These are phyloP conservation scores for Lachnellula arida DNA, from an alignment of 2,329 filamentous ascomycete species.

Conservation along the genomic window DNA sequence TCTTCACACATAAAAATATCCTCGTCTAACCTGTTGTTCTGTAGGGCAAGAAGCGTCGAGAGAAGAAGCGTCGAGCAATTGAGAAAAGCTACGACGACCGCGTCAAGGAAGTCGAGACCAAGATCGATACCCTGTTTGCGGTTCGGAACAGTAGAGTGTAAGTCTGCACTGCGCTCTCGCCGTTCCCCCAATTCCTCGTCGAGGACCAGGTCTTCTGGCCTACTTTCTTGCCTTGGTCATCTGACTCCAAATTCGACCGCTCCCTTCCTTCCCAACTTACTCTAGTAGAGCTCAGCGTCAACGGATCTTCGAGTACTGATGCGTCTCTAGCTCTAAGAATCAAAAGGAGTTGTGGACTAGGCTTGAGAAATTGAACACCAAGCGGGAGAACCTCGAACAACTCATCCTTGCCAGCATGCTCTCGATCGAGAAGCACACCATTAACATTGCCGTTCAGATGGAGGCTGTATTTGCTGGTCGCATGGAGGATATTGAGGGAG, in stretches of 20 bases:
- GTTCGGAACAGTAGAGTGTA: slow-evolving; percentile 24
- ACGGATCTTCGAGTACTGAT: slow-evolving; percentile 1
- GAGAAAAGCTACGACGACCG: slow-evolving; percentile 22
- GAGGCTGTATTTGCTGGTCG: slow-evolving; percentile 23
- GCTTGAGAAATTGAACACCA: slow-evolving; percentile 26
- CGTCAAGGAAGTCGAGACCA: slow-evolving; percentile 21
- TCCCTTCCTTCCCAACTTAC: not conserved
- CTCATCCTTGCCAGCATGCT: slow-evolving; percentile 27
- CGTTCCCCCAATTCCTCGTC: no score
- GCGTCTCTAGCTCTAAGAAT: slow-evolving; percentile 17
- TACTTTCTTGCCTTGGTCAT: not conserved
- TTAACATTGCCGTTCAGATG: slow-evolving; percentile 25
- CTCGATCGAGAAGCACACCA: slow-evolving; percentile 20
- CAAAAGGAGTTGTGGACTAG: slow-evolving; percentile 21
- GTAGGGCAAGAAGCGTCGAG: slow-evolving; percentile 25
- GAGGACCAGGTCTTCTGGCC: no score
- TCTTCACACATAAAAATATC: not conserved
- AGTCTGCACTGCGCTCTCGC: slow-evolving; percentile 4
- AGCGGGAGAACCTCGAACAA: slow-evolving; percentile 24
- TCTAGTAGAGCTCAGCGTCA: not conserved
- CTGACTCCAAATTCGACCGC: not conserved
- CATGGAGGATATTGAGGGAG: slow-evolving; percentile 20
- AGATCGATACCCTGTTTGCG: slow-evolving; percentile 22
- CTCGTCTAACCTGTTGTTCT: not conserved
- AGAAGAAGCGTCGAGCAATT: slow-evolving; percentile 26